Base-by-base conservation (phyloP, 345 rosid genomes). In the Turnera subulata region DNA sequence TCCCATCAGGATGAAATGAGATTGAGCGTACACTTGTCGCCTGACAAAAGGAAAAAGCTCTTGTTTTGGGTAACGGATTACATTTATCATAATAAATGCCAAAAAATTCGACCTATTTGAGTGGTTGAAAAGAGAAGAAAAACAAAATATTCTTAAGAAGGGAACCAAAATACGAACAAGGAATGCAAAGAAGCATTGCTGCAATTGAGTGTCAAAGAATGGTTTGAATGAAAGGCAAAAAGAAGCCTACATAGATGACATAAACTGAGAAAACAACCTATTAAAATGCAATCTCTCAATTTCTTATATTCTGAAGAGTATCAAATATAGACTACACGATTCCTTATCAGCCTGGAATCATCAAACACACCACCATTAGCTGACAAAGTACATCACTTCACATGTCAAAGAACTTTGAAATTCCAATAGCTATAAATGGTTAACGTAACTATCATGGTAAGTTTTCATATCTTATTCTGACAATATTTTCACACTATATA, bases 1-100 rank as follows among this genome's bases (percentile, higher is more conserved):
- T 78, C 40, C 99, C 99, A 73, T 90, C 99, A 50, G 95, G 93
- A 71, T 94, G 92, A 62, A 90, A 94, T 59, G 81, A 50, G 52
- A 81, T 73, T 56, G 87, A 5, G 24, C 86, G 86, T 68, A 94
- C 93, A 63, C 88, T 96, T n/a, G 84, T 59, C 40, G 80, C 87
- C 99, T 94, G 81, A 55, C 56, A 70, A 67, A 53, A 68, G 62
- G 22, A 23, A 52, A 68, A 42, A 15, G 26, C 15, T 42, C 53
- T 16, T 38, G 18, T 21, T 40, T 52, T 15, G 42, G 17, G 18
- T 16, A 66, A 15, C 11, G 18, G 6, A 46, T 22, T 24, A 25
- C 22, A 43, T 7, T 51, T 44, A 58, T 16, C 22, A 29, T 16
- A 48, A 17, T 20, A 6, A 61, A 6, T 21, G 48, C 19, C 2